Conservation (phyloP, 441 rosid genomes). For the Biscutella laevigata region DNA sequence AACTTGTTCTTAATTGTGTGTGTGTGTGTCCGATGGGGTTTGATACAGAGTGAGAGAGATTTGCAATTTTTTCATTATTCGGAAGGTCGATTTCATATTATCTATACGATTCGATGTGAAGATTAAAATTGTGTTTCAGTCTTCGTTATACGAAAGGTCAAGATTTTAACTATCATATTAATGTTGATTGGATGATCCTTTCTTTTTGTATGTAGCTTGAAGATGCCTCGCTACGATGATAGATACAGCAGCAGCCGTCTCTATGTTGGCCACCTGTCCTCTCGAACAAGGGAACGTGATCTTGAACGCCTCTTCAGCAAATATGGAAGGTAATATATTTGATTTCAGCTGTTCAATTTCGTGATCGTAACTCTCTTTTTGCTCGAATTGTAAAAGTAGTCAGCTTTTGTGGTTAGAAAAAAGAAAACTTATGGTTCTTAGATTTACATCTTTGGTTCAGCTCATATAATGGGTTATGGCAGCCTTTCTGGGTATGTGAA, state of each 20-base stretch:
- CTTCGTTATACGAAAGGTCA: no score
- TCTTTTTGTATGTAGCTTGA: conserved; percentile 27
- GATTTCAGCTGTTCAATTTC: background rate
- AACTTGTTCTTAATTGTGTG: no score
- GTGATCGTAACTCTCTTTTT: background rate
- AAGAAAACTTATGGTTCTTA: background rate
- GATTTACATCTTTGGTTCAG: background rate
- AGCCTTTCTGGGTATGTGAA: no score
- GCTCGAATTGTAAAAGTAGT: background rate
- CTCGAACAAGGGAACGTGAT: conserved; percentile 56
- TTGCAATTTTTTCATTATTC: background rate
- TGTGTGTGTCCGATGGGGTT: background rate
- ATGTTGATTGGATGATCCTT: background rate
- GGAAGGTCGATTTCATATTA: background rate
- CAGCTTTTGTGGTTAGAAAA: conserved; percentile 1
- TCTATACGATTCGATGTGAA: background rate
- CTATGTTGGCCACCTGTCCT: conserved; percentile 47
- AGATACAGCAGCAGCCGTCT: conserved; percentile 39
- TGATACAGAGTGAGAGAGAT: background rate
- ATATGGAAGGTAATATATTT: conserved; percentile 47
- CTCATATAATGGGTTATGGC: no score
- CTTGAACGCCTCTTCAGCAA: conserved; percentile 54
- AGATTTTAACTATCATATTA: no score
- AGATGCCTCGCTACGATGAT: conserved; percentile 50
- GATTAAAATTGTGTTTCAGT: background rate